phyloP scores from a whole-genome alignment of 768 basidiomycete genomes.

The Mycena belliarum region DNA sequence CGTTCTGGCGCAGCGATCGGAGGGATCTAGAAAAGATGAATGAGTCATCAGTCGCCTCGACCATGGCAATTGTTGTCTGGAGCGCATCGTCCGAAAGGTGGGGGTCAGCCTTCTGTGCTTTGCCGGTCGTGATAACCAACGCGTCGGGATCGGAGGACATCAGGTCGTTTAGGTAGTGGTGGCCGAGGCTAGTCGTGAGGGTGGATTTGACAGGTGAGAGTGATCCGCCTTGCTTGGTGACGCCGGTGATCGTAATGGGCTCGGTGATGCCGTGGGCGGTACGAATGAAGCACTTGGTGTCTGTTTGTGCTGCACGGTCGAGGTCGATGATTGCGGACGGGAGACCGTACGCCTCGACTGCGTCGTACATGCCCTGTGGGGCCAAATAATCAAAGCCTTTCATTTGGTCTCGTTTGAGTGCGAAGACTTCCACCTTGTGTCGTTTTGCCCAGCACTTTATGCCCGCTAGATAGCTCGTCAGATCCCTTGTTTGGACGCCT shows the following conservation, averaged over 20 bases:
- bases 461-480: constrained; percentile 23
- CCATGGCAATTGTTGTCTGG: background rate
- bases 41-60: background rate
- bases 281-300: background rate
- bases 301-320: background rate
- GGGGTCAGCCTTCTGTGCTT: background rate
- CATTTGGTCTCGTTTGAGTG: constrained; percentile 30
- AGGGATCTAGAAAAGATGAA: background rate
- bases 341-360: constrained; percentile 28
- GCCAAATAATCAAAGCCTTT: constrained; percentile 33
- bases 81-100: constrained; percentile 7
- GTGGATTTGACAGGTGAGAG: constrained; percentile 24
- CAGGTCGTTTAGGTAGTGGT: constrained; percentile 19
- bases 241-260: constrained; percentile 16
- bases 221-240: constrained; percentile 23
- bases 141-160: background rate
- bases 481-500: constrained; percentile 29
- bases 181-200: constrained; percentile 22
- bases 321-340: constrained; percentile 26
- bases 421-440: constrained; percentile 21
- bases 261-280: constrained; percentile 24
- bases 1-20: background rate
- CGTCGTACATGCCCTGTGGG: constrained; percentile 34
- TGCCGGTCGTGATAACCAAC: background rate
- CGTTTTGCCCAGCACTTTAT: constrained; percentile 26